phyloP scores from a whole-genome alignment of 352 stramenopile genomes.

The Phytopythium montanum region DNA sequence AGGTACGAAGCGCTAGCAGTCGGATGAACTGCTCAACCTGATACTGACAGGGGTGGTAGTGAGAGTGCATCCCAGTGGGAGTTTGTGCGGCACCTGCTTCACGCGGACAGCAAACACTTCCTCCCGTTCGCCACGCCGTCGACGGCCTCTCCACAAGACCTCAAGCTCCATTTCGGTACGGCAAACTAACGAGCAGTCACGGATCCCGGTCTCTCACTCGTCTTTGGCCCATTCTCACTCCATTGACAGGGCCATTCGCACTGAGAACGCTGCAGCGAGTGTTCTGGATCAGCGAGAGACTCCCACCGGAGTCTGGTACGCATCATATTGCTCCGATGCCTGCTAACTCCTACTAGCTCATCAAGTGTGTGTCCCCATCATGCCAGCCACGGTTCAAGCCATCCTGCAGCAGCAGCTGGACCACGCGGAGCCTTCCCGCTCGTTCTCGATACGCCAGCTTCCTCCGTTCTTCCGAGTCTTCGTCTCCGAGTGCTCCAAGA shows the following conservation, averaged over 20 bases:
- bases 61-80: neutral
- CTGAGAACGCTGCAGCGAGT: conserved; percentile 5
- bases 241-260: neutral
- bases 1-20: neutral
- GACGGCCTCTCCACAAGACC: neutral
- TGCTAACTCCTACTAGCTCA: too few relatives aligned
- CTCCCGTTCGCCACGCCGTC: conserved; percentile 1
- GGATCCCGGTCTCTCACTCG: neutral
- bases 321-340: neutral
- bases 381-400: neutral
- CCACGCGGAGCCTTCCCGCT: conserved; percentile 5
- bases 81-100: neutral
- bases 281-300: neutral
- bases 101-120: conserved; percentile 1
- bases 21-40: neutral
- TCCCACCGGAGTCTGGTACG: neutral
- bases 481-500: conserved; percentile 10
- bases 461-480: conserved; percentile 29
- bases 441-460: conserved; percentile 26
- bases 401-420: conserved; percentile 32
- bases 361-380: neutral
- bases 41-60: too few relatives aligned
- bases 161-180: neutral
- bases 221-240: neutral
- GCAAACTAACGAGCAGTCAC: neutral